Percentiles rank a stretch among this genome's conserved stretches.
Conservation (phyloP, 345 rosid genomes). For the Stellera chamaejasme region DNA sequence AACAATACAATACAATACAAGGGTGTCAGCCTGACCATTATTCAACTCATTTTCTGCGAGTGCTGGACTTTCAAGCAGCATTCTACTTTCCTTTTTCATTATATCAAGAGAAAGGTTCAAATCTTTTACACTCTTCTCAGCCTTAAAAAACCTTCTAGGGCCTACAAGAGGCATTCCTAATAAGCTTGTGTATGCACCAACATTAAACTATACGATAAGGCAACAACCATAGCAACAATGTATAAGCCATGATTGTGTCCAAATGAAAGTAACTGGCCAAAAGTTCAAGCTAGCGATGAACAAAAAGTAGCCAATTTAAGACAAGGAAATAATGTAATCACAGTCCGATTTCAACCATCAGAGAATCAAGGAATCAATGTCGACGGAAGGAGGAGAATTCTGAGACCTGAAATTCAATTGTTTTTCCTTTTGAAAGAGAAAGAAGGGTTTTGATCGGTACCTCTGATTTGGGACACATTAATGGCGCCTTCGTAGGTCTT, state of each 20-base stretch:
- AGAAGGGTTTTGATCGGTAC: slow-evolving; percentile 8
- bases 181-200: slow-evolving; percentile 10
- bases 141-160: slow-evolving; percentile 76
- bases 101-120: slow-evolving; percentile 64
- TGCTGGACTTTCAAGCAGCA: slow-evolving; percentile 81
- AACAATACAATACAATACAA: not conserved
- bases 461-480: slow-evolving; percentile 38
- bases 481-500: slow-evolving; percentile 37
- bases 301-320: too few species aligned
- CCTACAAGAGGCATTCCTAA: slow-evolving; percentile 34
- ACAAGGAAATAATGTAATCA: too few species aligned
- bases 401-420: not conserved
- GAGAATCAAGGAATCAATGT: not conserved
- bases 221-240: not conserved
- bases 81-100: slow-evolving; percentile 80
- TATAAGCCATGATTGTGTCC: not conserved
- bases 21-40: slow-evolving; percentile 31
- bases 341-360: not conserved
- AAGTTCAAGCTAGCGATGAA: too few species aligned
- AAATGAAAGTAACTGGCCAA: not conserved
- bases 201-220: slow-evolving; percentile 4
- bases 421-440: not conserved
- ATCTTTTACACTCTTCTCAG: slow-evolving; percentile 77
- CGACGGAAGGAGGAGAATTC: not conserved
- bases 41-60: slow-evolving; percentile 85